These are phyloP conservation scores for Citrullus amarus DNA, from an alignment of 306 rosid species.

Conservation along the genomic window DNA sequence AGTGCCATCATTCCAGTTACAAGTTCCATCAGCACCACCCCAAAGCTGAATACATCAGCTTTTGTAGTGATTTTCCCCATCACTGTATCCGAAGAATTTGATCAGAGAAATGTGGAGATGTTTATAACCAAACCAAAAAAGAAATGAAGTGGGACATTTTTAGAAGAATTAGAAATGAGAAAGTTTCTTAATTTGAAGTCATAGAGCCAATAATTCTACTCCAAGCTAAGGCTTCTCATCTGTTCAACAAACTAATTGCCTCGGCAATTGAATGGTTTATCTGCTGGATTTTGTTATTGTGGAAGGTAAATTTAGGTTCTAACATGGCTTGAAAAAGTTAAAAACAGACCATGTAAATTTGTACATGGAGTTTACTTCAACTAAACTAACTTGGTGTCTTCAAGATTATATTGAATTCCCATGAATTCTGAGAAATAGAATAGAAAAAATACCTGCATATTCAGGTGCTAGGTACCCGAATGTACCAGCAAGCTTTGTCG, in stretches of 20 bases:
- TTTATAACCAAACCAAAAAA: neutral
- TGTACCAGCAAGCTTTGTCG: slow-evolving; percentile 71
- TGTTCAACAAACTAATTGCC: neutral
- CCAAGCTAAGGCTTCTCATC: neutral
- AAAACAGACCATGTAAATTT: neutral
- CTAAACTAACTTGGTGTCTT: neutral
- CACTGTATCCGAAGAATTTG: slow-evolving; percentile 33
- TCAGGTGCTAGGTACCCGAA: slow-evolving; percentile 92
- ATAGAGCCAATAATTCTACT: neutral
- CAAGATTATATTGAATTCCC: neutral
- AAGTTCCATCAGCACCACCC: slow-evolving; percentile 73
- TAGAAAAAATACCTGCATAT: slow-evolving; percentile 45
- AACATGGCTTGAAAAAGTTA: neutral
- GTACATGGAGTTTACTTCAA: neutral
- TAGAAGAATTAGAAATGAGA: neutral
- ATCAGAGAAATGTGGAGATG: neutral
- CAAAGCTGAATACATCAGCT: slow-evolving; percentile 70
- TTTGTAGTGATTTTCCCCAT: slow-evolving; percentile 87
- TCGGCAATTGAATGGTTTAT: neutral
- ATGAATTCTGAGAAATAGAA: neutral
- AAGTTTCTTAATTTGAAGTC: neutral
- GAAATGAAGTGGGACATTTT: neutral
- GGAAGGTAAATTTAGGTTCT: neutral
- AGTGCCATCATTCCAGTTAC: slow-evolving; percentile 63
- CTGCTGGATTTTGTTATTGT: neutral